A percentile compares a stretch with the other conserved stretches of the same genome.
These are phyloP conservation scores for Entomortierella beljakovae DNA, from an alignment of 192 early-diverging fungal species.

Conservation along the genomic window DNA sequence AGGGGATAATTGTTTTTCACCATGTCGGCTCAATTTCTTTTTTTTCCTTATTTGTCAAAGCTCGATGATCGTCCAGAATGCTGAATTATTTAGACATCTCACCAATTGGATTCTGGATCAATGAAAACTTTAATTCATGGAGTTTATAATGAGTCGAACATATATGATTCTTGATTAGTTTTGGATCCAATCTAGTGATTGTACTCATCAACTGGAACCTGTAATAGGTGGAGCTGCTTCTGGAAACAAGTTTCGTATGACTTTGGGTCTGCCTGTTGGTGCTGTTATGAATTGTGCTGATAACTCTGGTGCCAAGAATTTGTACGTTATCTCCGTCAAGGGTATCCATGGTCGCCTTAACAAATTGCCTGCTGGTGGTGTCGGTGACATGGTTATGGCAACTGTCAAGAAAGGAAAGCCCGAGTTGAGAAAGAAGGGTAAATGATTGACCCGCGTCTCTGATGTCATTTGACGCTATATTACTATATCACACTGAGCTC, in stretches of 20 bases:
- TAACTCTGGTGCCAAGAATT: slow-evolving; percentile 99
- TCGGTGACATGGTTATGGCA: slow-evolving; percentile 99
- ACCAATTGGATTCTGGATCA: background rate
- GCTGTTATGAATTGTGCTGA: slow-evolving; percentile 99
- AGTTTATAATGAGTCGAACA: background rate
- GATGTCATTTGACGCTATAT: slow-evolving; percentile 4
- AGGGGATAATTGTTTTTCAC: background rate
- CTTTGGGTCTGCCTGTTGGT: slow-evolving; percentile 91
- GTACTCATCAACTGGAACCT: no score
- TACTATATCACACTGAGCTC: background rate
- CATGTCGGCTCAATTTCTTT: slow-evolving; percentile 1
- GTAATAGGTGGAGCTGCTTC: slow-evolving; percentile 71
- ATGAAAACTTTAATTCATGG: background rate
- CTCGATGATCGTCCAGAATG: no score
- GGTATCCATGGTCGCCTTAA: slow-evolving; percentile 96
- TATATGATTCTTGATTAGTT: background rate
- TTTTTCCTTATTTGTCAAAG: background rate
- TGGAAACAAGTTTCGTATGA: slow-evolving; percentile 99
- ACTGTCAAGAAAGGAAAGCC: slow-evolving; percentile 99
- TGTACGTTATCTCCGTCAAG: slow-evolving; percentile 98
- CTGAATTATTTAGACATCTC: no score
- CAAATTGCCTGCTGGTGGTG: slow-evolving; percentile 97
- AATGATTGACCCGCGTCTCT: slow-evolving; percentile 6
- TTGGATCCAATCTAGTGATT: no score
- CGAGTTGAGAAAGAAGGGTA: slow-evolving; percentile 99